Percentiles rank a stretch among this genome's conserved stretches.
These are phyloP conservation scores for Populus davidiana DNA, from an alignment of 345 rosid species.

Conservation along the genomic window DNA sequence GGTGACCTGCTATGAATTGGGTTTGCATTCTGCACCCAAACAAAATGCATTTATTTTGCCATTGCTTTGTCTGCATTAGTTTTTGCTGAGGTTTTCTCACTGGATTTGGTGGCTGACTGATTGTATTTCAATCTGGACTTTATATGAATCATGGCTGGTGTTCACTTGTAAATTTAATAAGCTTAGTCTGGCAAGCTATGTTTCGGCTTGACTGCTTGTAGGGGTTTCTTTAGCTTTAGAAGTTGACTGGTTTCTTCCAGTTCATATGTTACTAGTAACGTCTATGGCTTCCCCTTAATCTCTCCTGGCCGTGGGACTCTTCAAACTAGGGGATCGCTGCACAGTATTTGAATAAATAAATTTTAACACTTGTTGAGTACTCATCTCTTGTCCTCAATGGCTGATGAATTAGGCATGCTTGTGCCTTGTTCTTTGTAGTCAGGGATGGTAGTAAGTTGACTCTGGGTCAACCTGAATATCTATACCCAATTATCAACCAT, in stretches of 20 bases:
- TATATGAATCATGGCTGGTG: constrained; percentile 23
- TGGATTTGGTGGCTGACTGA: constrained; percentile 42
- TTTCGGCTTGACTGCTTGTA: neutral
- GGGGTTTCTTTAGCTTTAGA: neutral
- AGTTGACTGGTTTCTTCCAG: neutral
- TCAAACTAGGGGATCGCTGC: neutral
- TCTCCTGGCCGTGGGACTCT: neutral
- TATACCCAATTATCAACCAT: no score
- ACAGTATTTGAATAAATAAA: neutral
- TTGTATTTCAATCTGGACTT: constrained; percentile 22
- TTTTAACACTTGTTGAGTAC: neutral
- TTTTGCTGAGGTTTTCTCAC: constrained; percentile 36
- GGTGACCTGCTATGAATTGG: constrained; percentile 22
- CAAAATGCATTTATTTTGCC: constrained; percentile 36
- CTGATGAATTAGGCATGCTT: neutral
- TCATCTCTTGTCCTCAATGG: neutral
- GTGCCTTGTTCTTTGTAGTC: neutral
- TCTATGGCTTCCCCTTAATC: neutral
- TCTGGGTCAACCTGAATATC: neutral
- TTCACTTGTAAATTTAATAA: constrained; percentile 58
- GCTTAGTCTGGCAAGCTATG: constrained; percentile 15
- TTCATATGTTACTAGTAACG: neutral
- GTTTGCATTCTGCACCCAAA: constrained; percentile 40
- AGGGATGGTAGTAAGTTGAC: neutral
- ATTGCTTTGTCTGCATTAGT: constrained; percentile 39